A percentile compares a stretch with the other conserved stretches of the same genome.
These are phyloP conservation scores for Penstemon newberryi DNA, from an alignment of 257 asterid species.

Conservation along the genomic window DNA sequence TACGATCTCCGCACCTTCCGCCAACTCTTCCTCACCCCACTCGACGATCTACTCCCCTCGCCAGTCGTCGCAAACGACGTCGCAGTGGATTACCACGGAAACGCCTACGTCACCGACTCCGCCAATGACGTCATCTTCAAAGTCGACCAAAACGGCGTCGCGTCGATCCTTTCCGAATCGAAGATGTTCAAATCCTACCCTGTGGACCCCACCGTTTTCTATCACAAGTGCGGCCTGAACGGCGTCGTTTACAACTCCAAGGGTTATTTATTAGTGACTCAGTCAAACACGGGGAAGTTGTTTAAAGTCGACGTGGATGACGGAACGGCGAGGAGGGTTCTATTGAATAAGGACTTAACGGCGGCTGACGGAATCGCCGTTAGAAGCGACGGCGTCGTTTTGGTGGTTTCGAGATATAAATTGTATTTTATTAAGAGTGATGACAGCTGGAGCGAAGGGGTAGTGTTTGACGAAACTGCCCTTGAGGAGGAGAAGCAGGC, in stretches of 20 bases:
- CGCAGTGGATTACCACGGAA: constrained; percentile 61
- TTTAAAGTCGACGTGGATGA: constrained; percentile 63
- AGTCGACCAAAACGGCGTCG: constrained; percentile 54
- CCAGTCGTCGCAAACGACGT: constrained; percentile 54
- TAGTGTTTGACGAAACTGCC: constrained; percentile 82
- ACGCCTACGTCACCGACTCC: constrained; percentile 75
- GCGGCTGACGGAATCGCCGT: constrained; percentile 63
- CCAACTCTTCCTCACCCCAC: constrained; percentile 50
- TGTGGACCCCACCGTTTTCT: constrained; percentile 32
- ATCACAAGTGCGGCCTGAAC: constrained; percentile 51
- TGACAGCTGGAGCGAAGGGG: constrained; percentile 81
- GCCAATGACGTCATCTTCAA: constrained; percentile 60
- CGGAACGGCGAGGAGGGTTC: constrained; percentile 60
- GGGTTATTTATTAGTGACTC: constrained; percentile 71
- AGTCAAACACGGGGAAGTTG: constrained; percentile 66
- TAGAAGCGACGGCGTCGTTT: constrained; percentile 67
- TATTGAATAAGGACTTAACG: constrained; percentile 50
- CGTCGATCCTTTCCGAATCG: constrained; percentile 54
- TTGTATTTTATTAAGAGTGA: constrained; percentile 56
- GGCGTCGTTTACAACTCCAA: constrained; percentile 61
- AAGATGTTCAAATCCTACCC: constrained; percentile 37
- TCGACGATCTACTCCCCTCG: constrained; percentile 41
- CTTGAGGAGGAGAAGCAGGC: constrained; percentile 67
- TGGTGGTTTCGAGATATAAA: constrained; percentile 62
- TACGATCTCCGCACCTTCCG: constrained; percentile 52